These are phyloP conservation scores for Hortiboletus flavorubellus DNA, from an alignment of 768 basidiomycete species.

Conservation along the genomic window DNA sequence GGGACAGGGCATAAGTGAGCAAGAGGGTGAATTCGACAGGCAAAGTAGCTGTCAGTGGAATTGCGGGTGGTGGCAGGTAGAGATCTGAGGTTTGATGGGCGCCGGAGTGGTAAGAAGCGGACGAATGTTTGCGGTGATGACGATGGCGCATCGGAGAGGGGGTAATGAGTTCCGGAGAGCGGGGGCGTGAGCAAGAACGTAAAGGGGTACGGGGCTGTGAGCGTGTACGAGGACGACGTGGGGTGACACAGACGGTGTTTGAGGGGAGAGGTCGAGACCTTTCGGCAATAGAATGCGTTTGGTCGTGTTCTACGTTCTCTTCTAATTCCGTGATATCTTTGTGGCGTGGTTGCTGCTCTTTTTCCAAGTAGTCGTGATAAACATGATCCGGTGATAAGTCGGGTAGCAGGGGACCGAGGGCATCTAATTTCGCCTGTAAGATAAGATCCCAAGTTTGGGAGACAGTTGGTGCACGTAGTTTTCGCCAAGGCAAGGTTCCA, in stretches of 20 bases:
- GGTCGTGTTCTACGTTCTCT: slow-evolving; percentile 8
- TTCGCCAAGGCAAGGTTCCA: slow-evolving; percentile 76
- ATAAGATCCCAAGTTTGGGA: slow-evolving; percentile 76
- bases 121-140: slow-evolving; percentile 18
- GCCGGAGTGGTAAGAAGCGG: slow-evolving; percentile 19
- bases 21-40: slow-evolving; percentile 81
- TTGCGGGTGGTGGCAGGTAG: slow-evolving; percentile 15
- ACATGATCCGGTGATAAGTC: slow-evolving; percentile 12
- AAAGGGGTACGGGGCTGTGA: slow-evolving; percentile 19
- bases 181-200: slow-evolving; percentile 9
- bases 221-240: slow-evolving; percentile 11
- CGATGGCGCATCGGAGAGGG: slow-evolving; percentile 20
- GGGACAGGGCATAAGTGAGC: slow-evolving; percentile 71
- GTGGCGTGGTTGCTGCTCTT: neutral
- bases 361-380: slow-evolving; percentile 3
- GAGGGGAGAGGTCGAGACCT: slow-evolving; percentile 14
- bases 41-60: slow-evolving; percentile 69
- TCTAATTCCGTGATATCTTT: slow-evolving; percentile 11
- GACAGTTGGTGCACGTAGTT: slow-evolving; percentile 62
- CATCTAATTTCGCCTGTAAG: slow-evolving; percentile 65
- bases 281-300: slow-evolving; percentile 13
- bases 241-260: slow-evolving; percentile 1
- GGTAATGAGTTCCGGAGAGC: slow-evolving; percentile 13
- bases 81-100: slow-evolving; percentile 5
- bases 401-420: slow-evolving; percentile 35